These are phyloP conservation scores for Camellia sinensis DNA, from an alignment of 148 eudicot genomes.

Conservation along the genomic window DNA sequence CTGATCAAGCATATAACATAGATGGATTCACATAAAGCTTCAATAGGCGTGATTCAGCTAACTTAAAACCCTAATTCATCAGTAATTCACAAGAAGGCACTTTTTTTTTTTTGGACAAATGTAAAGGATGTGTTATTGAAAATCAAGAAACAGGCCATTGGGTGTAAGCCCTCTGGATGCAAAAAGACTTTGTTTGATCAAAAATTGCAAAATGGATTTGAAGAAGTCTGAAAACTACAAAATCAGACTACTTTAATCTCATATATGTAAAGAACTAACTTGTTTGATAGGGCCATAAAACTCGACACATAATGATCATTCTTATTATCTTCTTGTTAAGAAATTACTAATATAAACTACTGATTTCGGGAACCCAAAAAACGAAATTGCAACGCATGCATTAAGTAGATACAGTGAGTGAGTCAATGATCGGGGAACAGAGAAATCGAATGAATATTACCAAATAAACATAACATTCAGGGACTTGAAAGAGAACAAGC, in stretches of 20 bases:
- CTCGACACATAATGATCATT: too few species aligned
- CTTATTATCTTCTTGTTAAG: too few species aligned
- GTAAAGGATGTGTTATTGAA: too few species aligned
- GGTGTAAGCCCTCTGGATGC: too few species aligned
- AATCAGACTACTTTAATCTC: too few species aligned
- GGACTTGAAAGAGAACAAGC: slow-evolving; percentile 79
- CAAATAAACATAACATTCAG: slow-evolving; percentile 93
- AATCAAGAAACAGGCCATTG: too few species aligned
- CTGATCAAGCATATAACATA: neutral
- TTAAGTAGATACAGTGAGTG: neutral
- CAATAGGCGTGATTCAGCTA: neutral
- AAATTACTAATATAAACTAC: slow-evolving; percentile 1
- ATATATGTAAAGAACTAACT: too few species aligned
- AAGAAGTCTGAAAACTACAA: too few species aligned
- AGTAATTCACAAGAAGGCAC: neutral
- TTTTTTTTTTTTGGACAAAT: neutral
- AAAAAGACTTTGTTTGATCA: too few species aligned
- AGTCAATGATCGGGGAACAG: neutral
- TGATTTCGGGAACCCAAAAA: neutral
- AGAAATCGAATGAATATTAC: slow-evolving; percentile 31
- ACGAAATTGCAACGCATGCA: neutral
- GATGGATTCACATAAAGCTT: neutral
- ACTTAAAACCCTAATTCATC: neutral
- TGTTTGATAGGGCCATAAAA: too few species aligned
- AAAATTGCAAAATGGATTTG: too few species aligned